Evolutionary conservation across 345 rosid species (phyloP).

Genomic region (Boechera divaricarpa): DNA sequence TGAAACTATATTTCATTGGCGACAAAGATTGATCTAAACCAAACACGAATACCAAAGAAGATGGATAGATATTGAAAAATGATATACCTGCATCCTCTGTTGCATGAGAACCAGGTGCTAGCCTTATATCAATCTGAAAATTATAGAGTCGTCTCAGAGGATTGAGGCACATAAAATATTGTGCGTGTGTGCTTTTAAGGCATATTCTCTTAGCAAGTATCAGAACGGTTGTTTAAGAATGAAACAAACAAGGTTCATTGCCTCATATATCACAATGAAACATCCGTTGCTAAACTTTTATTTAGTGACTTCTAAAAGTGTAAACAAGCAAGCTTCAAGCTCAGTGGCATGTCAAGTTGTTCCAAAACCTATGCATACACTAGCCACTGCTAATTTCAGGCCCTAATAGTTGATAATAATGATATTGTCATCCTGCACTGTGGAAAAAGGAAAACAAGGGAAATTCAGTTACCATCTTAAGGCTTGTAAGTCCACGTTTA

Average conservation of each 20-base stretch:
- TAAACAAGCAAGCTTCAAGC: background rate
- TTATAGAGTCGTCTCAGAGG: background rate
- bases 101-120: constrained; percentile 46
- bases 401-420: too few relatives aligned
- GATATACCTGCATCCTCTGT: too few relatives aligned
- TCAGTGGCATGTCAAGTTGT: background rate
- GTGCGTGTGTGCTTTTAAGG: background rate
- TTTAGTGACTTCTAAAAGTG: background rate
- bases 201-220: constrained; percentile 5
- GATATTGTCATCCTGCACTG: background rate
- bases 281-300: background rate
- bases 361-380: background rate
- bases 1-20: too few relatives aligned
- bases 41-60: too few relatives aligned
- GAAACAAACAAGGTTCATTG: background rate
- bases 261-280: background rate
- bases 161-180: background rate
- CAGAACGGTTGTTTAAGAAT: background rate
- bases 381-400: background rate
- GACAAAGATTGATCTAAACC: too few relatives aligned
- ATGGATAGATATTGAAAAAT: too few relatives aligned
- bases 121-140: constrained; percentile 84
- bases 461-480: constrained; percentile 77
- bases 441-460: background rate
- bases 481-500: constrained; percentile 73